These are phyloP conservation scores for Aspergillus tanneri DNA, from an alignment of 2,329 filamentous ascomycete genomes.

Conservation along the genomic window DNA sequence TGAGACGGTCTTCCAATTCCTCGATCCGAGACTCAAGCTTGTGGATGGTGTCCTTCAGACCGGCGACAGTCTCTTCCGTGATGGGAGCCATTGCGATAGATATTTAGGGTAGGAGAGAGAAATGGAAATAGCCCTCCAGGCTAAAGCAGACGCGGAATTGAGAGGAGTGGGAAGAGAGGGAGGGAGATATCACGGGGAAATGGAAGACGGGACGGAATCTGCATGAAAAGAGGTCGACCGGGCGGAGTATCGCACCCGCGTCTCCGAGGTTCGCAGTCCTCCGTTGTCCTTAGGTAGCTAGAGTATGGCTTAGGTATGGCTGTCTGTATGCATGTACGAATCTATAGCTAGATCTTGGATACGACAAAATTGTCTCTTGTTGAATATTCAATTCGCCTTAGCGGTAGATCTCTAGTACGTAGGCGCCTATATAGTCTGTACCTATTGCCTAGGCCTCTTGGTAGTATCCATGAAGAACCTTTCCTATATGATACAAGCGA, in stretches of 20 bases:
- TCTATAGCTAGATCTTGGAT: too few species aligned
- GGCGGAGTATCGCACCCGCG: constrained; percentile 25
- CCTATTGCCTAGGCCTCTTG: too few species aligned
- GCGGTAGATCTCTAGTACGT: too few species aligned
- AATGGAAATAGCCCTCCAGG: constrained; percentile 13
- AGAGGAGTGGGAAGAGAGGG: constrained; percentile 17
- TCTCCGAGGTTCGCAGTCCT: constrained; percentile 34
- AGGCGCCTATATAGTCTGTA: too few species aligned
- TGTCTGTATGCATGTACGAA: too few species aligned
- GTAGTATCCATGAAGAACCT: too few species aligned
- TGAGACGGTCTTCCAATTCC: constrained; percentile 74
- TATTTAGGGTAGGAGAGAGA: background rate
- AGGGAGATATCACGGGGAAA: constrained; percentile 29
- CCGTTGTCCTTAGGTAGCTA: too few species aligned
- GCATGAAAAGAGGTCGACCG: constrained; percentile 20
- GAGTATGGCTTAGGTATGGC: too few species aligned
- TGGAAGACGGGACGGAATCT: constrained; percentile 28
- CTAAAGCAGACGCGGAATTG: constrained; percentile 15
- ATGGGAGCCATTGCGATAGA: constrained; percentile 75
- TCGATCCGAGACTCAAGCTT: constrained; percentile 83
- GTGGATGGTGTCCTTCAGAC: constrained; percentile 79
- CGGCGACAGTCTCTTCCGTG: constrained; percentile 74
- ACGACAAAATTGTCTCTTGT: too few species aligned
- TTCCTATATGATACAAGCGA: too few species aligned
- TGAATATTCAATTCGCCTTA: too few species aligned